A percentile compares a stretch with the other conserved stretches of the same genome.
Evolutionary conservation across 2,329 filamentous ascomycete genomes (phyloP).

Genomic region (Nemania bipapillata): DNA sequence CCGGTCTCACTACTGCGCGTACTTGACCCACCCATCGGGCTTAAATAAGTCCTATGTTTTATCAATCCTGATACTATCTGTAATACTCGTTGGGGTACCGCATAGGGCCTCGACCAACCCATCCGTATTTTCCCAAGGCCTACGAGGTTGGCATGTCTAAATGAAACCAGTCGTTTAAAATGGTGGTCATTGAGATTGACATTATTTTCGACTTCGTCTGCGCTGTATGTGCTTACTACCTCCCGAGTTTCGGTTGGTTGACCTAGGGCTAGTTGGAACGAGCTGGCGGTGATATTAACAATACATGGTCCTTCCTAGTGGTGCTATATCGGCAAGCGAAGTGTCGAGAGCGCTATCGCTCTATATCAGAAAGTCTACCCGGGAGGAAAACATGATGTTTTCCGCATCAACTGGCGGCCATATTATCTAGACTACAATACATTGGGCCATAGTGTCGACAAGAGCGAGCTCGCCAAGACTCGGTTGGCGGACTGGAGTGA

Average conservation of each 20-base stretch:
- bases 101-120: too few species aligned
- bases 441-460: conserved; percentile 44
- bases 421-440: conserved; percentile 53
- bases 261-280: neutral
- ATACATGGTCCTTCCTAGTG: conserved; percentile 8
- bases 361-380: conserved; percentile 56
- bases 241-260: neutral
- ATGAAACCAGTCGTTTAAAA: neutral
- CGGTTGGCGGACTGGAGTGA: conserved; percentile 45
- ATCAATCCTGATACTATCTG: too few species aligned
- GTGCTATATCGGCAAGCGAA: conserved; percentile 27
- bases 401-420: conserved; percentile 49
- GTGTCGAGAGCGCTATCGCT: conserved; percentile 41
- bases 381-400: conserved; percentile 49
- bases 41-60: too few species aligned
- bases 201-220: conserved; percentile 17
- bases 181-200: conserved; percentile 14
- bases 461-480: conserved; percentile 41
- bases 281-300: neutral
- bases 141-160: neutral
- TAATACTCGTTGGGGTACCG: too few species aligned
- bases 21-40: too few species aligned
- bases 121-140: too few species aligned
- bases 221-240: neutral
- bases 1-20: neutral